Base-by-base conservation (phyloP, 768 basidiomycete genomes). In the Pholiota microspora region DNA sequence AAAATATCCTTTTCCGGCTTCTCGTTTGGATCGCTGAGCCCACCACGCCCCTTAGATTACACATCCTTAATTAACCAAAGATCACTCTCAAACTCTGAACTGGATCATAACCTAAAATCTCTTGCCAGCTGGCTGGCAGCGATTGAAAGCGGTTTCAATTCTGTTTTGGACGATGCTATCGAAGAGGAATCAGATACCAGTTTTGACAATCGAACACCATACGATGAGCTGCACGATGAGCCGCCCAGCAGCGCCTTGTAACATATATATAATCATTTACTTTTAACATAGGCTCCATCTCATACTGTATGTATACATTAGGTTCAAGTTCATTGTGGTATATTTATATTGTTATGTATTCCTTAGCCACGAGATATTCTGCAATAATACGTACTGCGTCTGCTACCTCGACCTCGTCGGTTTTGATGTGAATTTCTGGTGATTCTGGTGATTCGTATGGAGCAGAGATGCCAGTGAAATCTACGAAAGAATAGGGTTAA, bases 391-490 rank as follows among this genome's bases (percentile, higher is more conserved):
- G 76, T 42, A 98, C 94, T 49, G 92, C 87, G 53, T 87, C 83
- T 21, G 79, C 75, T 29, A 98, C 88, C 62, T 88, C 83, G 23
- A 78, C 79, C 69, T 94, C 79, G 66, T 91, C 82, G 2, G 96
- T 98, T 66, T 81, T 86, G 71, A 99, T 89, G 74, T 95, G 94
- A 56, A 99, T 82, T 72, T 98, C 97, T 38, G 97, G 88, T 12
- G 73, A 72, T 53, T 78, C 77, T 15, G 97, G 97, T 4, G 85
- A 82, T 72, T 98, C 97, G 70, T 98, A 98, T 15, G 97, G 97
- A 4, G 97, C 93, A 18, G 94, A 95, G 68, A 98, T 89, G 6
- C 97, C 97, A 45, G 97, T 98, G 73, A 99, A 99, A 52, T 98
- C 97, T 98, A 65, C n/a, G n/a, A 2, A 40, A 1, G n/a, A 28